Evolutionary conservation across 1,284 basidiomycete species (phyloP).

Genomic region (Termitomyces sp.): DNA sequence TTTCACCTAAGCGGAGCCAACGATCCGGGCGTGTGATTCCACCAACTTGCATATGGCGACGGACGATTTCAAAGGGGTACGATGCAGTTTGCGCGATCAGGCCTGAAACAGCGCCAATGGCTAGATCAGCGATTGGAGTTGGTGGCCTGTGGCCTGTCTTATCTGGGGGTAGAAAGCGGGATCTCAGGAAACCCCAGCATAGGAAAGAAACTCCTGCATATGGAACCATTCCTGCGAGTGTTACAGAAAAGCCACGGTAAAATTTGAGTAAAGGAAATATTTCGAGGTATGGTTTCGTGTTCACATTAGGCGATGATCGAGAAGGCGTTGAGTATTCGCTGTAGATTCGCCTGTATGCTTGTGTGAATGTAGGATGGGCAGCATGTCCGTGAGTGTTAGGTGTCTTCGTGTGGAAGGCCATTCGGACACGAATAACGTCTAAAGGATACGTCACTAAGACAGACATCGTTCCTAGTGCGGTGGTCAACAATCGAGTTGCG

Average conservation of each 20-base stretch:
- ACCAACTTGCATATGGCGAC: slow-evolving; percentile 94
- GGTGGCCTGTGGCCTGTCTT: slow-evolving; percentile 33
- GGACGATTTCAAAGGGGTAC: slow-evolving; percentile 95
- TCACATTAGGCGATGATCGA: slow-evolving; percentile 5
- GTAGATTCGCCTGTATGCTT: slow-evolving; percentile 67
- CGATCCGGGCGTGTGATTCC: slow-evolving; percentile 75
- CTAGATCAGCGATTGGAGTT: slow-evolving; percentile 57
- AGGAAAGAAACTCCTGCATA: slow-evolving; percentile 97
- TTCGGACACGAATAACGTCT: slow-evolving; percentile 90
- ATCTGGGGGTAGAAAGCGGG: slow-evolving; percentile 51
- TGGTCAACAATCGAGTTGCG: background rate
- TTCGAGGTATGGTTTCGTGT: slow-evolving; percentile 37
- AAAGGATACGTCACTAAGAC: slow-evolving; percentile 93
- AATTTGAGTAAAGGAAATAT: slow-evolving; percentile 79
- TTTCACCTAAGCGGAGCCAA: slow-evolving; percentile 80
- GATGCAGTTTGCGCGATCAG: slow-evolving; percentile 86
- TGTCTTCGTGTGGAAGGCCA: slow-evolving; percentile 82
- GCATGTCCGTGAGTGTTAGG: slow-evolving; percentile 23
- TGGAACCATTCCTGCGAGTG: slow-evolving; percentile 89
- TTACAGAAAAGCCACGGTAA: slow-evolving; percentile 94
- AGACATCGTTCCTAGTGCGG: slow-evolving; percentile 69
- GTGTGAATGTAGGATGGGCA: slow-evolving; percentile 55
- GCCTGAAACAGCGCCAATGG: slow-evolving; percentile 89
- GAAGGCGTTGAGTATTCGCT: slow-evolving; percentile 46
- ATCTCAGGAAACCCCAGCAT: slow-evolving; percentile 82